Evolutionary conservation across 1,284 basidiomycete species (phyloP).

Genomic region (Rhodotorula sp.): DNA sequence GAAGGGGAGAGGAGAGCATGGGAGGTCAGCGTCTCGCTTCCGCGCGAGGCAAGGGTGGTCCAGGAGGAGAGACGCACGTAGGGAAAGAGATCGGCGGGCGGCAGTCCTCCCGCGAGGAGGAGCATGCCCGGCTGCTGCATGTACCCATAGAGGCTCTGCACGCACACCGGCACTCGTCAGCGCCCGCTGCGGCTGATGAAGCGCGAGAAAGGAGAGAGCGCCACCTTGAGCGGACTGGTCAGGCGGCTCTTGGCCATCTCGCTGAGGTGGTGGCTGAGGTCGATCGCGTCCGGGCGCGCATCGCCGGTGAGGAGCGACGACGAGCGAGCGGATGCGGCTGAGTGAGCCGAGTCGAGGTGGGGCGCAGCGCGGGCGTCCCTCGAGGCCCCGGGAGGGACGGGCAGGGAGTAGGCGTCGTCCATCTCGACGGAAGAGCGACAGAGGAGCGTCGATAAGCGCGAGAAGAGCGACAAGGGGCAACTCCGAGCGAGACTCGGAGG

Average conservation of each 20-base stretch:
- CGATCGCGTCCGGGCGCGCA: constrained; percentile 55
- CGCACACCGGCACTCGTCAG: no score
- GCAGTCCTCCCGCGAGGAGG: constrained; percentile 63
- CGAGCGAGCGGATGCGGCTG: background rate
- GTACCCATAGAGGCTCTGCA: constrained; percentile 58
- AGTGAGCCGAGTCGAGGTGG: background rate
- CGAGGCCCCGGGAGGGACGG: no score
- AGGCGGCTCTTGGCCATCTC: constrained; percentile 59
- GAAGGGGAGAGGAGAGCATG: background rate
- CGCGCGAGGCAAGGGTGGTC: constrained; percentile 9
- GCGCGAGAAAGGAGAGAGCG: background rate
- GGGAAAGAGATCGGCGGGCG: constrained; percentile 54
- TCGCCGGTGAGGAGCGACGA: background rate
- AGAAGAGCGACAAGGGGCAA: background rate
- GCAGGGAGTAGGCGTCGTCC: constrained; percentile 9
- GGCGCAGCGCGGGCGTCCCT: no score
- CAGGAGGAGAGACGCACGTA: constrained; percentile 29
- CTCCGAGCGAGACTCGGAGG: background rate
- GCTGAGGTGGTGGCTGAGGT: constrained; percentile 65
- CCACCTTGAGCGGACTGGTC: constrained; percentile 63
- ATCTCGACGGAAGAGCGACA: background rate
- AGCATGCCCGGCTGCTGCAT: constrained; percentile 47
- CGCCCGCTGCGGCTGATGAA: background rate
- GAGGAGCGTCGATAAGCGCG: background rate
- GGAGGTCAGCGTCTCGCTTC: constrained; percentile 55